These are phyloP conservation scores for Suillus spraguei DNA, from an alignment of 768 basidiomycete genomes.

Conservation along the genomic window DNA sequence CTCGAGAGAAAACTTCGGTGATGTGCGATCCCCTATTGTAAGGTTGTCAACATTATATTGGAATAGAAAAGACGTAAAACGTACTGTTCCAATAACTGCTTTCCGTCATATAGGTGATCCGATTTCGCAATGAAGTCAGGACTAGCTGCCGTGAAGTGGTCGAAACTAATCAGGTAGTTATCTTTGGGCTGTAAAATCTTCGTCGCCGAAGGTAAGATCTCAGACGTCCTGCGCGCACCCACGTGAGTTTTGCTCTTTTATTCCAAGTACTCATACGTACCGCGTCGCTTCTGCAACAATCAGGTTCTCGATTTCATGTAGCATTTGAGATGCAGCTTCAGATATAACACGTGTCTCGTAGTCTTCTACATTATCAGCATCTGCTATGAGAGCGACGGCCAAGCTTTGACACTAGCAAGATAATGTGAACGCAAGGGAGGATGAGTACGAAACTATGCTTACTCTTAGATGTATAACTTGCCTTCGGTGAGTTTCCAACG, in stretches of 20 bases:
- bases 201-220: constrained; percentile 53
- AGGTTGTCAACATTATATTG: constrained; percentile 9
- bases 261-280: constrained; percentile 25
- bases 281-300: constrained; percentile 34
- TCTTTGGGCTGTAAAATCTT: constrained; percentile 74
- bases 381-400: constrained; percentile 52
- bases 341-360: constrained; percentile 23
- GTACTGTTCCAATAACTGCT: constrained; percentile 55
- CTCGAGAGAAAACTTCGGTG: constrained; percentile 78
- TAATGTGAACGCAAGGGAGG: constrained; percentile 13
- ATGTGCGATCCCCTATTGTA: constrained; percentile 56
- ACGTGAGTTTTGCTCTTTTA: neutral
- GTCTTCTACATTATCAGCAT: constrained; percentile 10
- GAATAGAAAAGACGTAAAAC: constrained; percentile 17
- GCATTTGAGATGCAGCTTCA: constrained; percentile 28
- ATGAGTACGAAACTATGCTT: constrained; percentile 24
- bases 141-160: constrained; percentile 47
- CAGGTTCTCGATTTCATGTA: constrained; percentile 36
- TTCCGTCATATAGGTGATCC: constrained; percentile 61
- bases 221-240: constrained; percentile 34
- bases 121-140: constrained; percentile 54
- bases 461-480: constrained; percentile 54
- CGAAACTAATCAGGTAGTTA: constrained; percentile 51
- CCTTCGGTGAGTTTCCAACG: constrained; percentile 41
- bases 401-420: constrained; percentile 37